phyloP scores from a whole-genome alignment of 129 eudicot genomes.

The Flaveria linearis region DNA sequence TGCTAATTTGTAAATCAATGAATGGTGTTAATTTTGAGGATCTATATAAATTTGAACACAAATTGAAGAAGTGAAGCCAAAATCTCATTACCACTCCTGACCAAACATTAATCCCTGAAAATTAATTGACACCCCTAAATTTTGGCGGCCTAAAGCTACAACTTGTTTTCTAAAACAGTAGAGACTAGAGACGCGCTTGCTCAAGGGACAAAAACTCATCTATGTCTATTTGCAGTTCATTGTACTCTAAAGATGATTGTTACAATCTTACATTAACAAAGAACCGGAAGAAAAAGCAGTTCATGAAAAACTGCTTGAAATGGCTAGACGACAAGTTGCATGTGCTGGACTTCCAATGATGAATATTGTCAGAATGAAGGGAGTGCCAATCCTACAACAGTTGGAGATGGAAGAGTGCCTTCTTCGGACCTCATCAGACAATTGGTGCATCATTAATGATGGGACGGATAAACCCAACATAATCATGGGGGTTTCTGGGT shows the following conservation, averaged over 20 bases:
- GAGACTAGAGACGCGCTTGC: too few species aligned
- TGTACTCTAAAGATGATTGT: neutral
- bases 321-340: slow-evolving; percentile 42
- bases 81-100: too few species aligned
- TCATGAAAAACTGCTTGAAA: slow-evolving; percentile 4
- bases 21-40: too few species aligned
- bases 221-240: neutral
- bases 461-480: slow-evolving; percentile 65
- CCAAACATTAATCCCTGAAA: too few species aligned
- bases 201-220: neutral
- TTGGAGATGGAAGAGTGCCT: slow-evolving; percentile 76
- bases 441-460: slow-evolving; percentile 94
- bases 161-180: too few species aligned
- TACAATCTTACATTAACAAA: slow-evolving; percentile 2
- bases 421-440: slow-evolving; percentile 69
- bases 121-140: too few species aligned
- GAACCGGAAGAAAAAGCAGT: slow-evolving; percentile 10
- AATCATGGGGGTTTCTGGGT: slow-evolving; percentile 94
- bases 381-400: slow-evolving; percentile 74
- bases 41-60: too few species aligned
- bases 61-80: too few species aligned
- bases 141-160: too few species aligned
- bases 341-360: slow-evolving; percentile 57
- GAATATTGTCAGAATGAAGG: slow-evolving; percentile 59
- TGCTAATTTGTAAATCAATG: too few species aligned